A percentile compares a stretch with the other conserved stretches of the same genome.
Conservation (phyloP, 371 early-diverging fungal species). For the Rhizopus microsporus region DNA sequence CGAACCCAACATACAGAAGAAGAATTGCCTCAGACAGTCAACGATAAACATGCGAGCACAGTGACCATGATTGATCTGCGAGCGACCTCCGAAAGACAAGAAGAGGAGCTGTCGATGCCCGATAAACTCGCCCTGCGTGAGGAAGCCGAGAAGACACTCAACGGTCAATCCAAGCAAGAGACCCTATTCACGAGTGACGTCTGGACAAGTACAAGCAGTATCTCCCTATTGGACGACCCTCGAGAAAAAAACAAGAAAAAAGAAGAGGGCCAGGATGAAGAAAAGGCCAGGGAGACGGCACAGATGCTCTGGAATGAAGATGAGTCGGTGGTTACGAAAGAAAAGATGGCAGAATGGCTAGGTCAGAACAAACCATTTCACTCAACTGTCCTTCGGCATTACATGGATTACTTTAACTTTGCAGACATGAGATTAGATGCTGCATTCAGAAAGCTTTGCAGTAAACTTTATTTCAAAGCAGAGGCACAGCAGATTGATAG, state of each 20-base stretch:
- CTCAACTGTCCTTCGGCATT: constrained; percentile 57
- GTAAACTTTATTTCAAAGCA: constrained; percentile 78
- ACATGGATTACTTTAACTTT: constrained; percentile 80
- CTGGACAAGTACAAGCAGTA: constrained; percentile 20
- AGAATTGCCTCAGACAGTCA: neutral
- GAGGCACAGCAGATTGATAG: constrained; percentile 93
- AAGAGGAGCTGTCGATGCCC: constrained; percentile 12
- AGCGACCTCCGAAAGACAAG: constrained; percentile 3
- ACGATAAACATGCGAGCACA: constrained; percentile 12
- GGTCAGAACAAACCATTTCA: constrained; percentile 51
- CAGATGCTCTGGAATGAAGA: constrained; percentile 28
- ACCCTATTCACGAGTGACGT: constrained; percentile 11
- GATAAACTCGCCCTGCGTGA: constrained; percentile 18
- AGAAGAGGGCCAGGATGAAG: constrained; percentile 1
- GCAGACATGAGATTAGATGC: constrained; percentile 69
- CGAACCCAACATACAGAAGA: neutral
- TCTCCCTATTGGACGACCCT: constrained; percentile 8
- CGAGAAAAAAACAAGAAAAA: constrained; percentile 5
- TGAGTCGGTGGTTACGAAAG: constrained; percentile 22
- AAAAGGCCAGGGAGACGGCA: constrained; percentile 21
- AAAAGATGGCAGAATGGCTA: constrained; percentile 34
- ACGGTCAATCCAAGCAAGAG: neutral
- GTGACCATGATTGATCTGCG: constrained; percentile 18
- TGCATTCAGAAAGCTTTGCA: constrained; percentile 76
- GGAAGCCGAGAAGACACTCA: constrained; percentile 16